phyloP scores from a whole-genome alignment of 306 rosid species.

The Begonia peltatifolia region DNA sequence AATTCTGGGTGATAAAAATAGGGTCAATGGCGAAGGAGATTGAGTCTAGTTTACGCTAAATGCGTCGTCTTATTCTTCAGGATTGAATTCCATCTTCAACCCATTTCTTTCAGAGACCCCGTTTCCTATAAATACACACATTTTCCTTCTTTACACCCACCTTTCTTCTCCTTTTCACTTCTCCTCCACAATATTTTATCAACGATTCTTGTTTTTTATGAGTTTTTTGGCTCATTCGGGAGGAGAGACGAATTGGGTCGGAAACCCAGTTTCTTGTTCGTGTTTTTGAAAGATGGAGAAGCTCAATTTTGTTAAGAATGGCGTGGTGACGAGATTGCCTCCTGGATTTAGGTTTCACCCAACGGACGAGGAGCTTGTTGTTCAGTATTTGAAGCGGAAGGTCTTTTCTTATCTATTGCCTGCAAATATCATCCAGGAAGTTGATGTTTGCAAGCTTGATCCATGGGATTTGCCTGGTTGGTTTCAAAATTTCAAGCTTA shows the following conservation, averaged over 20 bases:
- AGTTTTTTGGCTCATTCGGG: background rate
- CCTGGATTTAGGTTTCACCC: slow-evolving; percentile 82
- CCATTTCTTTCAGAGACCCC: background rate
- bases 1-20: background rate
- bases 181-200: background rate
- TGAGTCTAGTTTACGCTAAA: slow-evolving; percentile 9
- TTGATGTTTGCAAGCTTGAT: slow-evolving; percentile 42
- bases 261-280: background rate
- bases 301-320: slow-evolving; percentile 2
- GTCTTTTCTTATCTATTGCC: slow-evolving; percentile 58
- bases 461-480: slow-evolving; percentile 83
- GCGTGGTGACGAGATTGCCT: slow-evolving; percentile 24
- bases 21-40: background rate
- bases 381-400: slow-evolving; percentile 50
- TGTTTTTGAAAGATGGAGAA: background rate
- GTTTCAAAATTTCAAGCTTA: background rate
- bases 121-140: slow-evolving; percentile 4
- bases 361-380: slow-evolving; percentile 77
- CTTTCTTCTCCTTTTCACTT: background rate
- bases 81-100: background rate
- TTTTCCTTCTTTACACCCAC: background rate
- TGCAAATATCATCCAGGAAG: slow-evolving; percentile 43
- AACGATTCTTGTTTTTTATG: background rate
- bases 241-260: background rate
- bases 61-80: background rate